These are phyloP conservation scores for Cucurbita pepo DNA, from an alignment of 306 rosid genomes.

Conservation along the genomic window DNA sequence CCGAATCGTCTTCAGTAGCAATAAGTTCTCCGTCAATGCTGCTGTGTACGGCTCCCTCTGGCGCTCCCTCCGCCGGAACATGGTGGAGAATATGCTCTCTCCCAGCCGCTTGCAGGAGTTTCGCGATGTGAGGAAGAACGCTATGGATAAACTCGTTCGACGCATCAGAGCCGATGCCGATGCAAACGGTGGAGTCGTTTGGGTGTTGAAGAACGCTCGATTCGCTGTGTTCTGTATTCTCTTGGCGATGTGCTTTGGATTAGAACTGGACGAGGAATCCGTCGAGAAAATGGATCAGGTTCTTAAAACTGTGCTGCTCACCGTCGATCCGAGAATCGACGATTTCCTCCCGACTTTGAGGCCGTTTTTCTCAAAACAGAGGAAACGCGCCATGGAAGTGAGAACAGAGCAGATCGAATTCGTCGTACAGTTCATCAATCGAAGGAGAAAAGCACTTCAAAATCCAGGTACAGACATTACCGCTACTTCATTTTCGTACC, in stretches of 20 bases:
- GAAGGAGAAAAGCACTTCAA: slow-evolving; percentile 38
- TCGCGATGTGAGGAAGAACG: slow-evolving; percentile 34
- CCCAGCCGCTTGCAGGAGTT: slow-evolving; percentile 58
- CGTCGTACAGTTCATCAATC: slow-evolving; percentile 41
- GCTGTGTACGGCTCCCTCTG: slow-evolving; percentile 64
- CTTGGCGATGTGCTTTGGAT: slow-evolving; percentile 70
- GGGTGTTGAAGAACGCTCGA: slow-evolving; percentile 56
- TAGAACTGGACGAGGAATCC: slow-evolving; percentile 64
- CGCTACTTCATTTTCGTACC: slow-evolving; percentile 47
- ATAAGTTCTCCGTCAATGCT: slow-evolving; percentile 78
- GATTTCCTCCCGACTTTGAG: slow-evolving; percentile 68
- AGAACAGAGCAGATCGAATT: slow-evolving; percentile 48
- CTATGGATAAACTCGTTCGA: slow-evolving; percentile 50
- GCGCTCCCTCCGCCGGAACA: slow-evolving; percentile 66
- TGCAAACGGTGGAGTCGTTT: slow-evolving; percentile 36
- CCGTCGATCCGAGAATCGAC: slow-evolving; percentile 66
- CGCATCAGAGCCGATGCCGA: slow-evolving; percentile 45
- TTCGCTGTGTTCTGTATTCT: slow-evolving; percentile 74
- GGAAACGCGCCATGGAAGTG: slow-evolving; percentile 46
- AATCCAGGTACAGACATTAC: slow-evolving; percentile 52
- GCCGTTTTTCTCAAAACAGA: slow-evolving; percentile 71
- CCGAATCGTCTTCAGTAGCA: slow-evolving; percentile 57
- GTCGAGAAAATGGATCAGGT: slow-evolving; percentile 54
- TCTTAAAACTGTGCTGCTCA: slow-evolving; percentile 48
- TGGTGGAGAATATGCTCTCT: slow-evolving; percentile 96